Conservation (phyloP, 2,329 filamentous ascomycete species). For the Microascus cirrosus region DNA sequence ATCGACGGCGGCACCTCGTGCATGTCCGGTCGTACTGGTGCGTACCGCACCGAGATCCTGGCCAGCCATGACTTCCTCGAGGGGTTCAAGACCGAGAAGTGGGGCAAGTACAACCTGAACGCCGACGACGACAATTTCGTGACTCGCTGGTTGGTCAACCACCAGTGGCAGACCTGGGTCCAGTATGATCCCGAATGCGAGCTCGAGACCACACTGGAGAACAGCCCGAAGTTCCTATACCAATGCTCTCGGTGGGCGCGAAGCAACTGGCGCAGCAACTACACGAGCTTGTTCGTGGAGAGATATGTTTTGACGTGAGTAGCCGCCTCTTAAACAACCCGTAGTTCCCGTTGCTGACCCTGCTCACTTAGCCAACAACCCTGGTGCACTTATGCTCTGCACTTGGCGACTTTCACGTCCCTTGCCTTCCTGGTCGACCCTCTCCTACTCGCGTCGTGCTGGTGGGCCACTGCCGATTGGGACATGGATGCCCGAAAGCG, state of each 20-base stretch:
- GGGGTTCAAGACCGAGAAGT: slow-evolving; percentile 84
- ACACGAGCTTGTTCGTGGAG: slow-evolving; percentile 79
- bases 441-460: slow-evolving; percentile 57
- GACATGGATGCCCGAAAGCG: slow-evolving; percentile 34
- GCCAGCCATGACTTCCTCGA: slow-evolving; percentile 76
- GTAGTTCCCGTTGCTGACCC: neutral
- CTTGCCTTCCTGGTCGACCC: slow-evolving; percentile 73
- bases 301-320: slow-evolving; percentile 80
- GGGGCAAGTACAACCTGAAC: slow-evolving; percentile 81
- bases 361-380: slow-evolving; percentile 58
- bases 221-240: slow-evolving; percentile 78
- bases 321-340: slow-evolving; percentile 3
- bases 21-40: slow-evolving; percentile 87
- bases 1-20: slow-evolving; percentile 94
- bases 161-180: slow-evolving; percentile 89
- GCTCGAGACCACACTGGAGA: slow-evolving; percentile 86
- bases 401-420: slow-evolving; percentile 85
- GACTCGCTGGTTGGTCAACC: slow-evolving; percentile 86
- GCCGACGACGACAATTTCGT: slow-evolving; percentile 98
- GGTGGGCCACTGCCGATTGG: slow-evolving; percentile 56
- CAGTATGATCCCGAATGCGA: slow-evolving; percentile 88
- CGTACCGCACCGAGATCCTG: slow-evolving; percentile 81
- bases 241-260: slow-evolving; percentile 92
- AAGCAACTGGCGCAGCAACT: slow-evolving; percentile 96
- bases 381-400: slow-evolving; percentile 89